A percentile compares a stretch with the other conserved stretches of the same genome.
Evolutionary conservation across 441 rosid genomes (phyloP).

Genomic region (Croton laevigatus): DNA sequence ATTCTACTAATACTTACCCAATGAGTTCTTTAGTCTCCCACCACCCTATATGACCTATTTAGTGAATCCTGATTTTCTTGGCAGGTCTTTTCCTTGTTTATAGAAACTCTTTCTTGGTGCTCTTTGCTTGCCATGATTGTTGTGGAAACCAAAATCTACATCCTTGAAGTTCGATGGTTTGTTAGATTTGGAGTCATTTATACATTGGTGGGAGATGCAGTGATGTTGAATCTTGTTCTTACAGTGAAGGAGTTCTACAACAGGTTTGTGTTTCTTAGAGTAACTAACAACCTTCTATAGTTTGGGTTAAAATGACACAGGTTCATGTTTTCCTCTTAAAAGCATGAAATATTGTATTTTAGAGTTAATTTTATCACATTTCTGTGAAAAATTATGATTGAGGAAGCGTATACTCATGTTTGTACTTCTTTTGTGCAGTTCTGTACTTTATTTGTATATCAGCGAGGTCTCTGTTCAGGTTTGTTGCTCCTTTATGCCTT

Average conservation of each 20-base stretch:
- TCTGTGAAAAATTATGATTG: slow-evolving; percentile 1
- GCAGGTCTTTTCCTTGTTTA: slow-evolving; percentile 71
- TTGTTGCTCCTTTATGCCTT: slow-evolving; percentile 29
- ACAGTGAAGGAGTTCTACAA: slow-evolving; percentile 61
- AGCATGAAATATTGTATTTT: slow-evolving; percentile 1
- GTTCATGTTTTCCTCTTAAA: not conserved
- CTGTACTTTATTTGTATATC: slow-evolving; percentile 64
- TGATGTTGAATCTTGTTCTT: slow-evolving; percentile 74
- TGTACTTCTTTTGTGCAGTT: slow-evolving; percentile 49
- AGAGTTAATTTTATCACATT: not conserved
- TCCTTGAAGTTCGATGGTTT: slow-evolving; percentile 87
- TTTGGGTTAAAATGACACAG: not conserved
- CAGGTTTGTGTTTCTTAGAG: slow-evolving; percentile 48
- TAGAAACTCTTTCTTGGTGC: slow-evolving; percentile 89
- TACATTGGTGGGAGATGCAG: slow-evolving; percentile 80
- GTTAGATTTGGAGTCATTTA: slow-evolving; percentile 85
- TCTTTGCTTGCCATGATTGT: slow-evolving; percentile 64
- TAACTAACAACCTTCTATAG: slow-evolving; percentile 2
- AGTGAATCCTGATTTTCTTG: slow-evolving; percentile 9
- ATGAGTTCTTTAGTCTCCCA: not conserved
- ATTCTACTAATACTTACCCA: not conserved
- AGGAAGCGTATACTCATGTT: slow-evolving; percentile 24
- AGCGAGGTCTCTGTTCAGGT: slow-evolving; percentile 90
- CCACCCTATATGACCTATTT: not conserved
- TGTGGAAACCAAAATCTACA: slow-evolving; percentile 79